These are phyloP conservation scores for Boletus rex-veris DNA, from an alignment of 768 basidiomycete species.

Conservation along the genomic window DNA sequence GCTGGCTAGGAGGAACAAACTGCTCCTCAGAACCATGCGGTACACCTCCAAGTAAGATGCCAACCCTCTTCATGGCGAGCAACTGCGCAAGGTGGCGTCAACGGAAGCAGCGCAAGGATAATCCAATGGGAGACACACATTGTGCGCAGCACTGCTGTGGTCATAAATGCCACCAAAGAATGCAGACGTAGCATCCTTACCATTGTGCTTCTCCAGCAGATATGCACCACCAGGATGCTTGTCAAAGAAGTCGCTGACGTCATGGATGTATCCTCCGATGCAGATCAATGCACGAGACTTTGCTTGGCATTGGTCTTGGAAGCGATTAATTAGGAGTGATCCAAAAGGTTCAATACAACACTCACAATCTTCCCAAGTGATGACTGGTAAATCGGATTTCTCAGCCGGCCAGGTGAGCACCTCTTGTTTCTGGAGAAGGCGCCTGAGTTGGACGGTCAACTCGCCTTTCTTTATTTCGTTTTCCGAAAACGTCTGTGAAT, in stretches of 20 bases:
- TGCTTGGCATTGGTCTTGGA: conserved; percentile 69
- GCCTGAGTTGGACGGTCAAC: conserved; percentile 87
- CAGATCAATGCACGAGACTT: conserved; percentile 79
- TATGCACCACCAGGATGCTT: conserved; percentile 88
- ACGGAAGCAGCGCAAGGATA: background rate
- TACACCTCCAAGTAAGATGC: conserved; percentile 5
- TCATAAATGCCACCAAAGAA: conserved; percentile 90
- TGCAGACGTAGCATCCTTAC: conserved; percentile 84
- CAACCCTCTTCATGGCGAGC: conserved; percentile 12
- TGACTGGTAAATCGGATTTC: conserved; percentile 71
- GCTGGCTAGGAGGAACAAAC: conserved; percentile 5
- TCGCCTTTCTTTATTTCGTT: conserved; percentile 78
- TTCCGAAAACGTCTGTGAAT: conserved; percentile 42
- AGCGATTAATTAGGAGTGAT: conserved; percentile 3
- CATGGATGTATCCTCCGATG: conserved; percentile 88
- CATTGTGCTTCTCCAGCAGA: conserved; percentile 75
- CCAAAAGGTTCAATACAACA: background rate
- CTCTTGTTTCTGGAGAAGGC: conserved; percentile 71
- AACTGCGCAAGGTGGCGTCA: background rate
- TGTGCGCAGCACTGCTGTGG: conserved; percentile 80
- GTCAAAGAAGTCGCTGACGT: conserved; percentile 72
- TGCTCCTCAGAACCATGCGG: conserved; percentile 5
- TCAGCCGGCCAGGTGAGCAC: conserved; percentile 71
- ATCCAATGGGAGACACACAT: conserved; percentile 40
- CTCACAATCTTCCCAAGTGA: conserved; percentile 81